Evolutionary conservation across 768 basidiomycete species (phyloP), one percentile per base, ranked within the genome.

Genomic region (Kwoniella heveanensis): DNA sequence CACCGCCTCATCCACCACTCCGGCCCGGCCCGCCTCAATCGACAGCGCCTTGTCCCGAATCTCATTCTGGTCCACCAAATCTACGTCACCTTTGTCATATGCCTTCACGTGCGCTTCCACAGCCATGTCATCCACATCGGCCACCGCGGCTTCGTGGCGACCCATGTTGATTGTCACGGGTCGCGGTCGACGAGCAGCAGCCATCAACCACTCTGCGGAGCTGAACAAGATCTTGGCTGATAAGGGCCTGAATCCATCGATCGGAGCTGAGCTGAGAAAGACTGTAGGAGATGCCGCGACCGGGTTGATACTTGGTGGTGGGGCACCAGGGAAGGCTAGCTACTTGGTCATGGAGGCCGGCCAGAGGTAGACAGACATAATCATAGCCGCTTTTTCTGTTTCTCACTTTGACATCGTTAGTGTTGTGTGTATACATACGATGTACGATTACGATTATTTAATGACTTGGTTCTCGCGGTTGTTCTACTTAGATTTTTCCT

Each of bases 241-340:
- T 66, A 83, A 87, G 67, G 85, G 84, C 3, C 53, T 59, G 27
- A 82, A 71, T 39, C 71, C 80, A 8, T 69, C 57, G 24, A 71
- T 88, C 3, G 84, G 85, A 0, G 73, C 82, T 2, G 90, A 90
- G 73, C 86, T 92, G 63, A 83, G 84, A 76, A 88, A 89, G 81
- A 92, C 92, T 22, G 83, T 95, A 25, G 94, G 94, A 2, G 90
- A 94, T 76, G 88, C 90, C 19, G 90, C 87, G 1, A 85, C 88
- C 44, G 88, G 88, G 49, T 85, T 94, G 76, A 85, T 92, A 13
- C 82, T 88, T 2, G 83, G 86, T 6, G 85, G 76, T 1, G 67
- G 69, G 1, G 55, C 65, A 19, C 70, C 72, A 6, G 70, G 67
- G 7, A 60, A 61, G 5, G 79, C 77, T 1, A 78, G 76, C 52